Evolutionary conservation across 192 early-diverging fungal genomes (phyloP), one percentile per base, ranked within the genome.

Genomic region (Thamnidium elegans): DNA sequence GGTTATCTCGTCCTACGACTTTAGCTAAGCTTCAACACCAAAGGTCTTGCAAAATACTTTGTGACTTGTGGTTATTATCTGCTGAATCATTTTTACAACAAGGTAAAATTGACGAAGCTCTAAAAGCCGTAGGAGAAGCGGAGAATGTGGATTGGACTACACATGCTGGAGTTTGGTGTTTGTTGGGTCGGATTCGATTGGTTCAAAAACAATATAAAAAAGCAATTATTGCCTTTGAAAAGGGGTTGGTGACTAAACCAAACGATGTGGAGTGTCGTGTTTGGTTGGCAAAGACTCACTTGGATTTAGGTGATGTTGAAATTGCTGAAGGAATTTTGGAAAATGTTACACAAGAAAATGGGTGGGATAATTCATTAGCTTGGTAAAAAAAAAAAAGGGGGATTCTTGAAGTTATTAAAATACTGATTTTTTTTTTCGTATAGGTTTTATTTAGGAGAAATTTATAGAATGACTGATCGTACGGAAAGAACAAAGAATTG

Each of bases 311-410:
- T 20, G 68, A 75, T 11, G 17, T 73, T 14, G 80, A 81, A 53
- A 72, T 86, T 51, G 86, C 84, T 7, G 79, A 84, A 55, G 81
- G 82, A 15, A 31, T 84, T 0, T 62, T 87, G 39, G 79, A 84
- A 9, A 61, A 65, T 3, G 64, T 81, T 4, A 84, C 80, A 5
- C 72, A 78, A 31, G 70, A 77, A 9, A 71, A 69, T 64, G 86
- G 86, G 10, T 87, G 86, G 86, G 80, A 84, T 52, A 75, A 66
- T 62, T 77, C 86, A 17, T 81, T 81, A 70, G 84, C 86, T 14
- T 87, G 86, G 86, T 75, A 70, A 62, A 47, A n/a, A n/a, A n/a
- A n/a, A n/a, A n/a, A n/a, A n/a, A n/a, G n/a, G n/a, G n/a, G 20
- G 13, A 30, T n/a, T 31, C 9, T 30, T 19, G 23, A 3, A 5